Base-by-base conservation (phyloP, 1,139 yeast genomes). In the Suhomyces guaymorum region DNA sequence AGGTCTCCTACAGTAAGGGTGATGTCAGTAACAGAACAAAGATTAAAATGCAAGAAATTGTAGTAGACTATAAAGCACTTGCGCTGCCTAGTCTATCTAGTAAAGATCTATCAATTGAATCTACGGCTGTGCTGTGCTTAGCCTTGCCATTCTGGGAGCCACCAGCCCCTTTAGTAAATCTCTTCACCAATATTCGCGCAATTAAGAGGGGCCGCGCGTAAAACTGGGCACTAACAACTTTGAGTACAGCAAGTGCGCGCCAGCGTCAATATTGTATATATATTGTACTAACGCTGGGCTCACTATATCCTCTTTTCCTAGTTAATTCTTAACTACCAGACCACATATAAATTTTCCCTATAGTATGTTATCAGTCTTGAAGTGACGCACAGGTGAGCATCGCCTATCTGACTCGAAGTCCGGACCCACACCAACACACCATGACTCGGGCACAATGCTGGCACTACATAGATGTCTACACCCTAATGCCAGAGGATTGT, bases 181-280 rank as follows among this genome's bases (percentile, higher is more conserved):
- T 31, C 32, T 31, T 28, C 38, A 31, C 38, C n/a, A 15, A n/a
- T 17, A 27, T 25, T 20, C 19, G 7, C 7, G 7, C 5, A 6
- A 17, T 6, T 5, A 17, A 8, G 19, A 5, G 19, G 8, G 18
- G 32, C 32, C 30, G 15, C 26, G 50, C 32, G 55, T 50, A 51
- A 49, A 39, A 41, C 14, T 32, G 39, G 39, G 52, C 48, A 49
- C 57, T 50, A 50, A 48, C 49, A 48, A 33, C 38, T 32, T 15
- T 41, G 25, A 41, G 44, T 35, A 38, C 44, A 39, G 44, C 44
- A 41, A 41, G 34, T 31, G 37, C 35, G 37, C 41, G 30, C 15
- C 19, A 16, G 23, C 22, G 22, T 24, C 29, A 33, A 24, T 25
- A 25, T n/a, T 29, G 33, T 37, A 37, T 37, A 37, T 37, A 37